These are phyloP conservation scores for Ceratocystis diversiconidia DNA, from an alignment of 2,329 filamentous ascomycete genomes.

Conservation along the genomic window DNA sequence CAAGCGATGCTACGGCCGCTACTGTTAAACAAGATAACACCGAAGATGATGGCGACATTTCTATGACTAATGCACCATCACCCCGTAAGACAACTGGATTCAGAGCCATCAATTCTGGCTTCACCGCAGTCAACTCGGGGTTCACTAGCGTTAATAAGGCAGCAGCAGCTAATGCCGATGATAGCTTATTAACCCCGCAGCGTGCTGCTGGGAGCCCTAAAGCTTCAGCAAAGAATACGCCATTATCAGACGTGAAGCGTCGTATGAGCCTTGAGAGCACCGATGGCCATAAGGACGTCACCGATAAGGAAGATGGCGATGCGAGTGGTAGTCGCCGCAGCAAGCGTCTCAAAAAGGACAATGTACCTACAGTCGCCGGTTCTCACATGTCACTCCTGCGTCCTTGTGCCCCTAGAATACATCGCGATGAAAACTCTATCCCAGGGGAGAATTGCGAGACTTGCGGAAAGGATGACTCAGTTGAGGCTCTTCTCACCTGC, in stretches of 20 bases:
- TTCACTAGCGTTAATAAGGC: slow-evolving; percentile 51
- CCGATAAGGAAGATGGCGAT: slow-evolving; percentile 45
- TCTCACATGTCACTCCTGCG: slow-evolving; percentile 95
- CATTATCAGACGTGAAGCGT: slow-evolving; percentile 54
- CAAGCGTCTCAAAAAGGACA: slow-evolving; percentile 77
- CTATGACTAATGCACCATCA: slow-evolving; percentile 33
- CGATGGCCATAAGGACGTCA: slow-evolving; percentile 35
- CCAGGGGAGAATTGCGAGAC: slow-evolving; percentile 61
- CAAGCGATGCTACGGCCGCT: slow-evolving; percentile 39
- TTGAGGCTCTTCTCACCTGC: slow-evolving; percentile 58
- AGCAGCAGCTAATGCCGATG: slow-evolving; percentile 2
- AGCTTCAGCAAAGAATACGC: slow-evolving; percentile 48
- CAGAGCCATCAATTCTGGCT: slow-evolving; percentile 45
- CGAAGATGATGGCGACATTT: slow-evolving; percentile 35
- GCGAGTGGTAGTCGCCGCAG: slow-evolving; percentile 58
- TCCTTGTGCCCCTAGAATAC: slow-evolving; percentile 56
- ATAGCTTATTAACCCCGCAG: slow-evolving; percentile 15
- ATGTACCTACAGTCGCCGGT: slow-evolving; percentile 73
- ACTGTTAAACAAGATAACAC: slow-evolving; percentile 32
- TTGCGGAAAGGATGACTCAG: slow-evolving; percentile 67
- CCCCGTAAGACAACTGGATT: slow-evolving; percentile 40
- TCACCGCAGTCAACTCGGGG: slow-evolving; percentile 58
- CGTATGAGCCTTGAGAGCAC: slow-evolving; percentile 50
- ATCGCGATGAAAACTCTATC: slow-evolving; percentile 37
- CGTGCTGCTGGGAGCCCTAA: slow-evolving; percentile 49